A percentile compares a stretch with the other conserved stretches of the same genome.
Evolutionary conservation across 2,329 filamentous ascomycete species (phyloP).

Genomic region (Hypomyces perniciosus): DNA sequence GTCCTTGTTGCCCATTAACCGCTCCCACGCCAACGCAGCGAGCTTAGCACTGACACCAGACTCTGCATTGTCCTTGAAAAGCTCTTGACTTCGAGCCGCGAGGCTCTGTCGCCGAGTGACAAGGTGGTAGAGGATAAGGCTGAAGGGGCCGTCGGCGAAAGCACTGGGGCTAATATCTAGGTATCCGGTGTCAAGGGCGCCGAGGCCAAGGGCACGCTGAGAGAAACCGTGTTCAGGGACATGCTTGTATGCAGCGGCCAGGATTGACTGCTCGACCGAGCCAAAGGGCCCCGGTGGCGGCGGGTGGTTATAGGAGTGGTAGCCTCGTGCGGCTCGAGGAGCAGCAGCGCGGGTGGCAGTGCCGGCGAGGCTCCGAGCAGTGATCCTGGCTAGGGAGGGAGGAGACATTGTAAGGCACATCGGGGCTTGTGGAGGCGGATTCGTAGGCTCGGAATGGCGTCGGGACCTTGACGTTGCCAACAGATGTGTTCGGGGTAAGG

Average conservation of each 20-base stretch:
- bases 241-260: conserved; percentile 72
- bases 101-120: conserved; percentile 59
- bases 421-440: neutral
- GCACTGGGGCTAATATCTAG: conserved; percentile 80
- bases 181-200: conserved; percentile 78
- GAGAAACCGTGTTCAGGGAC: conserved; percentile 83
- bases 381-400: neutral
- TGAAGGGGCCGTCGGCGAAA: conserved; percentile 73
- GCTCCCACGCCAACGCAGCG: conserved; percentile 65
- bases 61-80: conserved; percentile 34
- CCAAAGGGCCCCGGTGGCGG: conserved; percentile 57
- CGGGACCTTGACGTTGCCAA: neutral
- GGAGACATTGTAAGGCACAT: neutral
- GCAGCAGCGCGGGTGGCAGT: neutral
- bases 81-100: conserved; percentile 30
- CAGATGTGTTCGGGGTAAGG: neutral
- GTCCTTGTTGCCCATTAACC: conserved; percentile 66
- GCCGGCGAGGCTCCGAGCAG: neutral
- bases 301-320: conserved; percentile 69
- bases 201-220: conserved; percentile 62
- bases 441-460: neutral
- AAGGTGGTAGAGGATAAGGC: conserved; percentile 74
- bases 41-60: conserved; percentile 57
- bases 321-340: conserved; percentile 29
- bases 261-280: conserved; percentile 65